Conservation (phyloP, 192 early-diverging fungal species). For the Entomortierella beljakovae region DNA sequence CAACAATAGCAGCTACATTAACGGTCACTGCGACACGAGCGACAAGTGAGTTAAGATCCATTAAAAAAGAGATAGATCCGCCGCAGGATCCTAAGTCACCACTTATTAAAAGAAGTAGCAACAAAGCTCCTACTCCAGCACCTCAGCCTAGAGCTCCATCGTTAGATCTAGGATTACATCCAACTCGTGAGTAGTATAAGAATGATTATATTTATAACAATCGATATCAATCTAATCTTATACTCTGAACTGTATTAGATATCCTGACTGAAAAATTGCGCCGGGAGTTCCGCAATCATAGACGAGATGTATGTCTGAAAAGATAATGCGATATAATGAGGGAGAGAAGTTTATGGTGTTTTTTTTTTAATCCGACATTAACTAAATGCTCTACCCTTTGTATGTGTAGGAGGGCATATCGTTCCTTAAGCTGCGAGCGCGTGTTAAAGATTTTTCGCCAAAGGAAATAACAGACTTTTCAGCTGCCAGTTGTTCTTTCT, state of each 20-base stretch:
- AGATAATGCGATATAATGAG: neutral
- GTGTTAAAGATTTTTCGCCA: conserved; percentile 15
- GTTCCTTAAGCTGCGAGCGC: neutral
- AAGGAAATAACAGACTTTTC: conserved; percentile 23
- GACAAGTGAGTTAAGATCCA: neutral
- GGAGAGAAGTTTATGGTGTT: neutral
- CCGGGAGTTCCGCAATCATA: neutral
- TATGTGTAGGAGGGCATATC: neutral
- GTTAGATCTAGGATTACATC: neutral
- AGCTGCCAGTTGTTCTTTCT: conserved; percentile 1
- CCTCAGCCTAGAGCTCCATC: neutral
- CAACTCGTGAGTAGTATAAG: neutral
- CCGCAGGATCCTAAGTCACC: neutral
- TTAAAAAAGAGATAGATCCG: neutral
- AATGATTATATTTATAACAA: neutral
- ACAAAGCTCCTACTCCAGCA: neutral
- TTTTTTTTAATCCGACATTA: neutral
- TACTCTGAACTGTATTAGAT: neutral
- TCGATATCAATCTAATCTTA: neutral
- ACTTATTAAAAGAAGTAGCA: neutral
- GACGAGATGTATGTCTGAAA: neutral
- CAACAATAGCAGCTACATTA: neutral
- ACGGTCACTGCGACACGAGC: neutral
- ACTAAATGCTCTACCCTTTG: neutral
- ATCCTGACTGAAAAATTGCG: neutral